These are phyloP conservation scores for Diospyros kaki DNA, from an alignment of 148 eudicot species.

Conservation along the genomic window DNA sequence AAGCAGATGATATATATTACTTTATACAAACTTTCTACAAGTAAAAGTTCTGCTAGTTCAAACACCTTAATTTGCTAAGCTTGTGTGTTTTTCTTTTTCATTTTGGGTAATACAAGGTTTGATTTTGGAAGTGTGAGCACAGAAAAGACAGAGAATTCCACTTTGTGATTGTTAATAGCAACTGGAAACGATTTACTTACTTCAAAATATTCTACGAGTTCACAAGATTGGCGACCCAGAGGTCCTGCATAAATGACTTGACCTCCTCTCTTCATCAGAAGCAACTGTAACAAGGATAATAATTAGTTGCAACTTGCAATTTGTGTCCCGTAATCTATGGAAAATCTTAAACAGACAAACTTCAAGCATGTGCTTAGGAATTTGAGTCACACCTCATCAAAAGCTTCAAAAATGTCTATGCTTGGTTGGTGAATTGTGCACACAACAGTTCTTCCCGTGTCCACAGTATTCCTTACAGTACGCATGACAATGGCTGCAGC, in stretches of 20 bases:
- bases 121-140: too few species aligned
- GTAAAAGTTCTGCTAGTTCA: too few species aligned
- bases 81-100: too few species aligned
- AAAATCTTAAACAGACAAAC: neutral
- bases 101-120: too few species aligned
- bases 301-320: neutral
- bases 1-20: neutral
- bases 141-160: too few species aligned
- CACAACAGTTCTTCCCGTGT: slow-evolving; percentile 84
- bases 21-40: too few species aligned
- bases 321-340: neutral
- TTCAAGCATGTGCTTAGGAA: neutral
- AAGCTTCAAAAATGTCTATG: slow-evolving; percentile 85
- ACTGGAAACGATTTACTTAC: slow-evolving; percentile 28
- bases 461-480: slow-evolving; percentile 73
- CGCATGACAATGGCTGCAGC: slow-evolving; percentile 96
- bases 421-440: slow-evolving; percentile 94
- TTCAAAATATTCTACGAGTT: slow-evolving; percentile 67
- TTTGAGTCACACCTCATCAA: slow-evolving; percentile 60
- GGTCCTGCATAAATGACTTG: slow-evolving; percentile 65
- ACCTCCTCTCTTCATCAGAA: slow-evolving; percentile 79
- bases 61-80: too few species aligned
- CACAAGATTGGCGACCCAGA: slow-evolving; percentile 54
- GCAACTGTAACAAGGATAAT: slow-evolving; percentile 35
- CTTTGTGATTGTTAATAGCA: neutral